Evolutionary conservation across 768 basidiomycete species (phyloP), one percentile per base, ranked within the genome.

Genomic region (Melanogaster broomeanus): DNA sequence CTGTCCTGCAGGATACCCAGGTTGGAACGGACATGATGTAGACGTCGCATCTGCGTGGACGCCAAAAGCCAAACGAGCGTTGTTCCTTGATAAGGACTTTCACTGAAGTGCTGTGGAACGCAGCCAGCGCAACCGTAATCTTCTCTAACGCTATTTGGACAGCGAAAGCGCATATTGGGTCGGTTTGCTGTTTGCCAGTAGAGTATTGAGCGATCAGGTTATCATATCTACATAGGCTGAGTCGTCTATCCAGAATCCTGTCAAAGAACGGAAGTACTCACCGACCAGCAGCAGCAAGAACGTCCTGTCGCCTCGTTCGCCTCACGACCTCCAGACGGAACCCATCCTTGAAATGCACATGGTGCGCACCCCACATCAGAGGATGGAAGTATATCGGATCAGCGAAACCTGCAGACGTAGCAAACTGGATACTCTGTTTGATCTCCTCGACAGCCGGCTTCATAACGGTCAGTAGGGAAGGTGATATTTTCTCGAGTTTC

Each of bases 11-110:
- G n/a, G 72, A 61, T 84, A 78, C 10, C 91, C 90, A 8, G 82
- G 74, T 54, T 88, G 84, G 53, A 85, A 89, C 0, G 89, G n/a
- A 89, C 24, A 91, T 82, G 12, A 93, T 77, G 56, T 93, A 93
- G 11, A 93, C 91, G 56, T 93, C 91, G 58, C 92, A 93, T 34
- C 90, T 77, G 15, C 90, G 79, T n/a, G 91, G 91, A 66, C 88
- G 89, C 90, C 89, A 93, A 62, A 83, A 89, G 0, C 92, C 91
- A 54, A 91, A 93, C 0, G 92, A 91, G 11, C 83, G 81, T 53
- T 85, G 82, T 61, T 91, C 88, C 65, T 87, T 91, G 46, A 90
- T 73, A 6, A 90, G 74, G 3, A 78, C 78, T 63, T 83, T 84
- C 33, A 90, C 78, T 1, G 85, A 84, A 1, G 71, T 65, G 9